Evolutionary conservation across 1,139 yeast genomes (phyloP), one percentile per base, ranked within the genome.

Genomic region (Yamadazyma friedrichii): DNA sequence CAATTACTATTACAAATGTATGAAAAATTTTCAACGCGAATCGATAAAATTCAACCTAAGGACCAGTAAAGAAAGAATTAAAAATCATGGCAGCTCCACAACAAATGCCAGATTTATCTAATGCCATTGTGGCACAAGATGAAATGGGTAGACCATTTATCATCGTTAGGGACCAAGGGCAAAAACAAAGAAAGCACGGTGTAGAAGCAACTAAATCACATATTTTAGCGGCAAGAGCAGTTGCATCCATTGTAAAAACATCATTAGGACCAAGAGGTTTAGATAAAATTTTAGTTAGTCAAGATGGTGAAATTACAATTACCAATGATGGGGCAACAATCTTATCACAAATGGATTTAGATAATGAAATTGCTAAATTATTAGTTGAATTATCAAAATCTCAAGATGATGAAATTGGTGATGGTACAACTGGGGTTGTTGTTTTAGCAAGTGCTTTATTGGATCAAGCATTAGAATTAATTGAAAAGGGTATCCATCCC

Each of bases 321-420:
- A 94, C 99, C 41, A 94, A 94, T 61, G 98, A 94, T 61, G 98
- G 99, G 52, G 98, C 98, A 41, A 94, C 98, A 9, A 93, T 94
- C 58, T 73, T 94, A 52, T 77, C 95, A 10, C 96, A 89, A 62
- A 93, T 94, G 98, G 96, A 93, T 61, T 76, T 94, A 50, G 96
- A 89, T 54, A 89, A 87, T 62, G 96, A 93, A 67, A 91, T 94
- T 57, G 99, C 98, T 51, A 93, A 93, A 65, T 74, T 94, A 49
- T 71, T 94, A 58, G 99, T 93, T 31, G 96, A 94, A 67, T 77
- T 94, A 53, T 88, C 97, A 28, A 86, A 81, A 63, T 88, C 97
- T 17, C 99, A 94, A 70, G 99, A 94, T 64, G 97, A 93, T 59
- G 98, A 94, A 67, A 89, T 94, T 57, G 99, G 99, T 43, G 99